Evolutionary conservation across 1,284 basidiomycete species (phyloP).

Genomic region (Cutaneotrichosporon arboriforme): DNA sequence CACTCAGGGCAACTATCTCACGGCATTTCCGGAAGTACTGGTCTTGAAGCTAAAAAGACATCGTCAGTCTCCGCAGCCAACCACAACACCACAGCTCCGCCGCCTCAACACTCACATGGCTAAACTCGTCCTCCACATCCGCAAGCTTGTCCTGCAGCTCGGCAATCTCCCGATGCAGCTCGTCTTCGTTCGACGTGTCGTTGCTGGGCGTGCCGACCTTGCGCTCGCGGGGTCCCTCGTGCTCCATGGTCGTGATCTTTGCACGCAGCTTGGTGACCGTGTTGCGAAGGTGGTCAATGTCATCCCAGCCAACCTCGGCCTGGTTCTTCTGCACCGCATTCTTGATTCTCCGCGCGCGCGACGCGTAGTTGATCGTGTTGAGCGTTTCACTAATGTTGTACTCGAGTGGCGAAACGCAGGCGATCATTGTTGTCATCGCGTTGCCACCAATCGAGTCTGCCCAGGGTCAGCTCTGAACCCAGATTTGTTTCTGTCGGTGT

Average conservation of each 20-base stretch:
- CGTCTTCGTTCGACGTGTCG: slow-evolving; percentile 59
- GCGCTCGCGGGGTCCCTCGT: not conserved
- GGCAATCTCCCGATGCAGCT: slow-evolving; percentile 53
- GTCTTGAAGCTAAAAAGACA: slow-evolving; percentile 32
- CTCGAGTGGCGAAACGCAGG: slow-evolving; percentile 87
- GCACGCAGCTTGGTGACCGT: slow-evolving; percentile 70
- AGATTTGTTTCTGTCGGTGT: slow-evolving; percentile 1
- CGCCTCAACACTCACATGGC: slow-evolving; percentile 27
- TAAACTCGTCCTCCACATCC: slow-evolving; percentile 44
- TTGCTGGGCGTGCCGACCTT: slow-evolving; percentile 53
- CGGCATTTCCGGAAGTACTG: slow-evolving; percentile 40
- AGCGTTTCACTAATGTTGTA: slow-evolving; percentile 92
- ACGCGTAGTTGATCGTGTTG: slow-evolving; percentile 97
- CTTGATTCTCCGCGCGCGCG: slow-evolving; percentile 95
- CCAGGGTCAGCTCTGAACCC: not conserved
- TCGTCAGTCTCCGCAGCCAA: not conserved
- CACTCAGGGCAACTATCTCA: slow-evolving; percentile 38
- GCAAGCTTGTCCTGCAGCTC: slow-evolving; percentile 17
- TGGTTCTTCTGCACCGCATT: slow-evolving; percentile 89
- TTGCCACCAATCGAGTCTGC: slow-evolving; percentile 93
- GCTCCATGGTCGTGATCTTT: slow-evolving; percentile 44
- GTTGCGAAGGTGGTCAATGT: slow-evolving; percentile 85
- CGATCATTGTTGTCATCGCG: slow-evolving; percentile 97
- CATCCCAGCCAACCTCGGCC: slow-evolving; percentile 96
- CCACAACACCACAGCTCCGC: not conserved